Percentiles rank a stretch among this genome's conserved stretches.
Conservation (phyloP, 441 rosid species). For the Arabidopsis lyrata region DNA sequence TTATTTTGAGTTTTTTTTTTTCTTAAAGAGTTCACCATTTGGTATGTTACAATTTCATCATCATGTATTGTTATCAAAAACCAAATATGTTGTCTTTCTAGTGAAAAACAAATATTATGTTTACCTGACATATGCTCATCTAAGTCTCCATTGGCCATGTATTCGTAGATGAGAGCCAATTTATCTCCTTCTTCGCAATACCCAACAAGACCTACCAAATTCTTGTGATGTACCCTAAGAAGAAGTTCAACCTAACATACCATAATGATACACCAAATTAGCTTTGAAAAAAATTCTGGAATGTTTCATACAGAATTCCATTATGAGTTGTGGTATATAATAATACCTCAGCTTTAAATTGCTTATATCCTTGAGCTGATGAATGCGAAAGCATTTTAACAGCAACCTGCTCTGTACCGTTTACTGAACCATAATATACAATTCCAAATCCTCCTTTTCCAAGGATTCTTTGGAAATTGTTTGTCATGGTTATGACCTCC, state of each 20-base stretch:
- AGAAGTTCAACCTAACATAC: slow-evolving; percentile 41
- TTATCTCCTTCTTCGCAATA: slow-evolving; percentile 50
- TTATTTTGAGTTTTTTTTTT: too few species aligned
- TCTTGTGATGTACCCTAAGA: slow-evolving; percentile 41
- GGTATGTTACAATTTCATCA: too few species aligned
- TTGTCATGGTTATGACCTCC: slow-evolving; percentile 17
- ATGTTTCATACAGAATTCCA: too few species aligned
- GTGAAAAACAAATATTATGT: not conserved
- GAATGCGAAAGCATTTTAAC: not conserved
- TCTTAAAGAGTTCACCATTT: too few species aligned
- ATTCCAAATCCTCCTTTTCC: not conserved
- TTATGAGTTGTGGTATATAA: too few species aligned
- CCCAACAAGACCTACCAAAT: slow-evolving; percentile 47
- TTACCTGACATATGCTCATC: slow-evolving; percentile 46
- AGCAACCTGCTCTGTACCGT: not conserved
- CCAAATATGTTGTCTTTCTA: too few species aligned
- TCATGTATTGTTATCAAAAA: too few species aligned
- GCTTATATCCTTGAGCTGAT: slow-evolving; percentile 44
- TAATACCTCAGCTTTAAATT: slow-evolving; percentile 48
- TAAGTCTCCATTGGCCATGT: slow-evolving; percentile 54
- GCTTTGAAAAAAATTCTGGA: too few species aligned
- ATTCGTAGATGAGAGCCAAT: slow-evolving; percentile 52
- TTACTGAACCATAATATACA: not conserved
- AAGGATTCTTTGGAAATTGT: not conserved
- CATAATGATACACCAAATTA: too few species aligned